A percentile compares a stretch with the other conserved stretches of the same genome.
Conservation (phyloP, 2,329 filamentous ascomycete genomes). For the Teratosphaeriaceae sp. region DNA sequence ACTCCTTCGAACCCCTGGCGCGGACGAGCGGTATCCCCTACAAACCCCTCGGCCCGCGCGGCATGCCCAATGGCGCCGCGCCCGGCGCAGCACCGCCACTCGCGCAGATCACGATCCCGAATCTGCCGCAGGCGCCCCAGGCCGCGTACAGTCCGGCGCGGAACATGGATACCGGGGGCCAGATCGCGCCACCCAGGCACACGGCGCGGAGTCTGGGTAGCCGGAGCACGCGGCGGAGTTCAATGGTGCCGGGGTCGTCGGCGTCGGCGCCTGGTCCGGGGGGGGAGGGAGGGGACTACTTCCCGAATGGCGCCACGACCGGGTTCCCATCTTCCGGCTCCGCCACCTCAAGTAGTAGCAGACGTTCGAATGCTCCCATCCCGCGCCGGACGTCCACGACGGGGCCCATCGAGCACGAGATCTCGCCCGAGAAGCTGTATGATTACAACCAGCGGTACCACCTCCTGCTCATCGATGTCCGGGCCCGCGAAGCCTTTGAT, state of each 20-base stretch:
- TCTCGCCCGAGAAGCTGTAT: slow-evolving; percentile 64
- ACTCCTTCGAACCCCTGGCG: slow-evolving; percentile 17
- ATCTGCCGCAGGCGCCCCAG: slow-evolving; percentile 63
- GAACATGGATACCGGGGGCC: slow-evolving; percentile 60
- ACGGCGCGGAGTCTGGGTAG: slow-evolving; percentile 58
- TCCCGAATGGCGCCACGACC: slow-evolving; percentile 22
- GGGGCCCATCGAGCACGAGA: slow-evolving; percentile 51
- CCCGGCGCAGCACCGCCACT: slow-evolving; percentile 19
- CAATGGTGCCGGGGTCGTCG: slow-evolving; percentile 29
- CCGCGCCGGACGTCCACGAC: slow-evolving; percentile 40
- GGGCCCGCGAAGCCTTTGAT: slow-evolving; percentile 73
- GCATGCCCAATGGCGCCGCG: slow-evolving; percentile 45
- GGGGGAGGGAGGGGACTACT: slow-evolving; percentile 35
- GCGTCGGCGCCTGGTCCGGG: slow-evolving; percentile 34
- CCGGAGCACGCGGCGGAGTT: slow-evolving; percentile 45
- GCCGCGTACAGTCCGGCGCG: slow-evolving; percentile 74
- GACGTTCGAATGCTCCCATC: too few relatives aligned
- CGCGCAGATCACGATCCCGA: slow-evolving; percentile 45
- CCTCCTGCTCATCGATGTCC: slow-evolving; percentile 79
- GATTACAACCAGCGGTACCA: slow-evolving; percentile 61
- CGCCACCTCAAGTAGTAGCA: too few relatives aligned
- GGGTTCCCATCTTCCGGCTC: too few relatives aligned
- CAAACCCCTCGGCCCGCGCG: slow-evolving; percentile 44
- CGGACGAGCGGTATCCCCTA: slow-evolving; percentile 7
- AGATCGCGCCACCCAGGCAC: slow-evolving; percentile 58